Base-by-base conservation (phyloP, 2,329 filamentous ascomycete species). In the Cadophora luteo-olivacea region DNA sequence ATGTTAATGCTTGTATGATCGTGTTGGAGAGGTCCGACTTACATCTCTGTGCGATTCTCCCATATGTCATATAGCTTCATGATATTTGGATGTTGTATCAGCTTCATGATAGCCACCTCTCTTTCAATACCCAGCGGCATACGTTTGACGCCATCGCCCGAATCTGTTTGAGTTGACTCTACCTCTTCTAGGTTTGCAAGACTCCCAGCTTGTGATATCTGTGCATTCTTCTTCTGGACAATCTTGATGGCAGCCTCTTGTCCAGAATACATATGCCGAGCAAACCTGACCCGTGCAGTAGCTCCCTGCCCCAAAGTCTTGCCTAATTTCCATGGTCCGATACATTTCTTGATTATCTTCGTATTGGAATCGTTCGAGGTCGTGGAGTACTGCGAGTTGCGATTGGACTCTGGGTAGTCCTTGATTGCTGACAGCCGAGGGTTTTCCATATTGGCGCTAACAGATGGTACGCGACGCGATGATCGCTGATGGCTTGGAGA, bases 41-140 rank as follows among this genome's bases (percentile, higher is more conserved):
- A 97, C 92, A 99, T 90, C 80, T 99, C 94, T 67, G 93, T 92
- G 25, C 92, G 87, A 78, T 97, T 98, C 81, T 99, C 96, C 95
- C 95, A 99, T 36, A 99, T 95, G 81, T 99, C 96, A 78, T 95
- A 96, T 11, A 99, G 83, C 73, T 92, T 93, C 80, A 97, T 94
- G 75, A 98, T 95, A 78, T 98, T 96, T 6, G 91, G 92, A 80
- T 99, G 96, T 76, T 97, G 91, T 69, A 98, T 92, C 68, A 98
- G 86, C 81, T 97, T 98, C 87, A 99, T 93, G 75, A 99, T 97
- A 38, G 95, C 94, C 51, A 99, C 94, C 78, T 99, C 96, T 65
- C 96, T 87, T 81, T 98, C 95, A 70, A 99, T 92, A 0, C 94
- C 92, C 75, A 95, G 89, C 0, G 95, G 95, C 78, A 97, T 94